Evolutionary conservation across 176 grass and related monocot species (phyloP).

Genomic region (Ensete glaucum): DNA sequence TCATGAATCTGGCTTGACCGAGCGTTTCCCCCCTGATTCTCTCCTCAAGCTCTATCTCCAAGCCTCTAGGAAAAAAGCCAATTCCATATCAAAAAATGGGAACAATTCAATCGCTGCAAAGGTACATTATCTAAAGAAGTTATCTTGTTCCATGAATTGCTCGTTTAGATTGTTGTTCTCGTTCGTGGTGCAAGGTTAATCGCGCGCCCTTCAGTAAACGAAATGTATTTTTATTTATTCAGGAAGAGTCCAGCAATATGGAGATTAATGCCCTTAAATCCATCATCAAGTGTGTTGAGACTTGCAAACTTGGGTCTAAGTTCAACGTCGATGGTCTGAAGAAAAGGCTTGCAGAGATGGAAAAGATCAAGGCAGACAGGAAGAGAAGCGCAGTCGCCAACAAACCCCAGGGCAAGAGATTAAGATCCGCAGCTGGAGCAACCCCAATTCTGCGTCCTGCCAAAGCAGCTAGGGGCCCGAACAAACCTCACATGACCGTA

Average conservation of each 20-base stretch:
- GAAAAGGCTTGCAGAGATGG: conserved; percentile 39
- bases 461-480: conserved; percentile 10
- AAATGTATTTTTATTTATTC: conserved; percentile 6
- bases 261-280: conserved; percentile 53
- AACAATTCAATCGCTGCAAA: conserved; percentile 35
- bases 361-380: conserved; percentile 52
- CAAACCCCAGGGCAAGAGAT: conserved; percentile 9
- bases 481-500: neutral
- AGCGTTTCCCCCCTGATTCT: conserved; percentile 44
- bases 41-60: conserved; percentile 55
- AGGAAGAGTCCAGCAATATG: conserved; percentile 44
- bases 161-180: conserved; percentile 1
- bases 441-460: conserved; percentile 1
- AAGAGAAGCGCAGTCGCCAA: conserved; percentile 30
- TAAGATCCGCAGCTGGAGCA: neutral
- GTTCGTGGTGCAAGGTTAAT: conserved; percentile 3
- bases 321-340: conserved; percentile 38
- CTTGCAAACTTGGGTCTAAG: conserved; percentile 45
- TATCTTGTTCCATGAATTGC: neutral
- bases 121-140: conserved; percentile 21
- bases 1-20: conserved; percentile 47
- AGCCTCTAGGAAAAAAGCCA: conserved; percentile 41
- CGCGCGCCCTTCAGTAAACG: neutral
- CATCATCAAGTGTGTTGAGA: conserved; percentile 59
- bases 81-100: conserved; percentile 40